Evolutionary conservation across 2,329 filamentous ascomycete species (phyloP), one percentile per base, ranked within the genome.

Genomic region (Phoma herbarum): DNA sequence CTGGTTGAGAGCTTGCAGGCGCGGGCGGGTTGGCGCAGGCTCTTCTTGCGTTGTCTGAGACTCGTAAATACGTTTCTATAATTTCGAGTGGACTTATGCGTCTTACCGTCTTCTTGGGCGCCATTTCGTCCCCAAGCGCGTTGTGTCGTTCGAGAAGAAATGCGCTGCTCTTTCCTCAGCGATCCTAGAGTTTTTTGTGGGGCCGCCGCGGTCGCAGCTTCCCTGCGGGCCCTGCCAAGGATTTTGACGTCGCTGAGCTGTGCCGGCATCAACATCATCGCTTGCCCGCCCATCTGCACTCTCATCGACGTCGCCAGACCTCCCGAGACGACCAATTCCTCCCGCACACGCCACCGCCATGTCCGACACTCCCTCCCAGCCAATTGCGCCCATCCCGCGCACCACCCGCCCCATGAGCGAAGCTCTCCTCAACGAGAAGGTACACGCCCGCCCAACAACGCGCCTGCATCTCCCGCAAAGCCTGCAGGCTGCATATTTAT

Each of bases 351-450:
- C 61, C 45, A 61, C 63, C 75, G 76, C 75, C 76, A 88, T 88
- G 85, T 82, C 85, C 77, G 84, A 87, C 82, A 65, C 82, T 82
- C 84, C 76, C 80, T 77, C 76, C 58, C 71, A 81, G 62, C 72
- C 86, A 73, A 80, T 85, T 66, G 82, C 86, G 68, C 84, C 88
- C 71, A 85, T 90, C 77, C 85, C 90, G 79, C 88, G 92, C 71
- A 82, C 87, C 63, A 86, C 81, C 76, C 86, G 86, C 80, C 94
- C 95, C 65, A 90, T 97, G 82, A 98, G 94, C 85, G 95, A 99
- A 85, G 92, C 94, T 76, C 88, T 99, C 74, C 87, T 99, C 77
- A 98, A 98, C 82, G 95, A 99, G 83, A 99, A 99, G 93, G 95
- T 97, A 88, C 69, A 35, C 49, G 50, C 61, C 39, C 20, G 41